Evolutionary conservation across 2,329 filamentous ascomycete genomes (phyloP).

Genomic region (Colletotrichum endophyticum): DNA sequence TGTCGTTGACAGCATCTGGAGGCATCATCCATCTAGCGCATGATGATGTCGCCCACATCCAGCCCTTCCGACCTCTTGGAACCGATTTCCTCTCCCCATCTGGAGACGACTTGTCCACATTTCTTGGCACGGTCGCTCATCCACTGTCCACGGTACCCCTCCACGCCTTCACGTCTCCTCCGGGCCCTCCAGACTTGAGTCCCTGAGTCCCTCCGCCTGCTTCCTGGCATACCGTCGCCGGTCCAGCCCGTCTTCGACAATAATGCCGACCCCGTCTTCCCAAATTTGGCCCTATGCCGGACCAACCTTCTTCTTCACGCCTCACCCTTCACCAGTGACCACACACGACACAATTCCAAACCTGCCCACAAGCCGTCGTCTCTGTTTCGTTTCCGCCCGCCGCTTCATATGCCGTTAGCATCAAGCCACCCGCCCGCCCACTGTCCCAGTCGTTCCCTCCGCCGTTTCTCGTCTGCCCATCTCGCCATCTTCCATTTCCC

Average conservation of each 20-base stretch:
- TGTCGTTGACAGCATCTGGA: slow-evolving; percentile 11
- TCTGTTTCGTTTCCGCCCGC: slow-evolving; percentile 15
- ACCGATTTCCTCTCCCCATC: neutral
- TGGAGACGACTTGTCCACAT: neutral
- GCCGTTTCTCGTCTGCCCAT: neutral
- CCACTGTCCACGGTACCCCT: neutral
- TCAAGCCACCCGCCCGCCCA: neutral
- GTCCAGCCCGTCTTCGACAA: slow-evolving; percentile 3
- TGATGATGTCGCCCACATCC: slow-evolving; percentile 1
- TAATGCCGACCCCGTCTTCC: neutral
- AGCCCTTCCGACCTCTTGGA: slow-evolving; percentile 2
- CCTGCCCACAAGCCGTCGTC: neutral
- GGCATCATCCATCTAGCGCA: slow-evolving; percentile 8
- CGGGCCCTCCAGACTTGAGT: no score
- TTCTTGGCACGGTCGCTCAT: neutral
- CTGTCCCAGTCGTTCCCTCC: neutral
- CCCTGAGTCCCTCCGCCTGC: neutral
- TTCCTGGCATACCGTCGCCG: neutral
- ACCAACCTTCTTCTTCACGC: neutral
- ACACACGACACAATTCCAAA: neutral
- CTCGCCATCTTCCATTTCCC: neutral
- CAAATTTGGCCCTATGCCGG: neutral
- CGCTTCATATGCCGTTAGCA: neutral
- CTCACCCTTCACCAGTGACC: neutral
- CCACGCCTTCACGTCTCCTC: neutral